Conservation (phyloP, 345 rosid species). For the Camelina laxa region DNA sequence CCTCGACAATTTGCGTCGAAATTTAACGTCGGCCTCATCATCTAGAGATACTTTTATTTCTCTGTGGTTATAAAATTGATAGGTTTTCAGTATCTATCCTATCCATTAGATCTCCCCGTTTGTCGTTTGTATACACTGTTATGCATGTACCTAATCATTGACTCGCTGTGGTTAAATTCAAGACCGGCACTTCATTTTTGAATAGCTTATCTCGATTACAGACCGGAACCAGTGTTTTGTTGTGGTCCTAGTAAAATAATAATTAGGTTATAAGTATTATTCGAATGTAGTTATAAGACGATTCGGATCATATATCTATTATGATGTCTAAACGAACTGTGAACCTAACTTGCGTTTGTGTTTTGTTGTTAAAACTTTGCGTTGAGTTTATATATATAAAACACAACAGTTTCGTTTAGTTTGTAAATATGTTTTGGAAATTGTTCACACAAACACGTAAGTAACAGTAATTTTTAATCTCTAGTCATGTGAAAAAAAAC, state of each 20-base stretch:
- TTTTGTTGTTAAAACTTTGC: neutral
- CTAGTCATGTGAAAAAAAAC: neutral
- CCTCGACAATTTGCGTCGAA: slow-evolving; percentile 3
- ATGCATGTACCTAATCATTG: slow-evolving; percentile 5
- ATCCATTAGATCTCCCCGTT: slow-evolving; percentile 12
- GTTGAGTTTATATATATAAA: neutral
- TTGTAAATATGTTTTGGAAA: too few relatives aligned
- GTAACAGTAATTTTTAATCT: neutral
- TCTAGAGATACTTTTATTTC: neutral
- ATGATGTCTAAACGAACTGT: slow-evolving; percentile 1
- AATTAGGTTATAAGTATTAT: neutral
- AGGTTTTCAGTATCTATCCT: slow-evolving; percentile 13
- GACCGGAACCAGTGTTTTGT: neutral
- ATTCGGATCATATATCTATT: neutral
- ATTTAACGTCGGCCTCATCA: slow-evolving; percentile 20
- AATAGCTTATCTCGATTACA: slow-evolving; percentile 4
- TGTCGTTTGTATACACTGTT: slow-evolving; percentile 11
- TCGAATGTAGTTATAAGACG: neutral
- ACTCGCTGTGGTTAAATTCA: neutral
- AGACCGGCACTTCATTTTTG: slow-evolving; percentile 17
- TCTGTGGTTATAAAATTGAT: slow-evolving; percentile 29
- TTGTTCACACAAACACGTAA: too few relatives aligned
- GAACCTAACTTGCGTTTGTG: neutral
- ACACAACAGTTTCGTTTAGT: neutral
- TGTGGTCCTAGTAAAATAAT: neutral